phyloP scores from a whole-genome alignment of 352 stramenopile genomes.

The Detonula confervacea region DNA sequence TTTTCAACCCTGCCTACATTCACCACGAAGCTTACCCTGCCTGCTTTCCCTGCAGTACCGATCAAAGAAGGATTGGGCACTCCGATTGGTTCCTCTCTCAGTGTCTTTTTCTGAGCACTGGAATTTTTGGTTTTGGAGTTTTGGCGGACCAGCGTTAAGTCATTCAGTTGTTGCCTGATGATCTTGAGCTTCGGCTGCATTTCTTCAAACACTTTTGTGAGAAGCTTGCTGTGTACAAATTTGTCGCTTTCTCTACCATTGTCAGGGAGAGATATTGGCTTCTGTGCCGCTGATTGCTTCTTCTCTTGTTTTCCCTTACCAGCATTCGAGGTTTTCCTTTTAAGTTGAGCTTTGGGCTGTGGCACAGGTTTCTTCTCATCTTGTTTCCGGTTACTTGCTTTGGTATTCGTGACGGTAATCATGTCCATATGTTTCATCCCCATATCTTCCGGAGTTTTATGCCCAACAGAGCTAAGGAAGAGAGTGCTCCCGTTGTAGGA shows the following conservation, averaged over 20 bases:
- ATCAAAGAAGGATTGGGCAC: too few relatives aligned
- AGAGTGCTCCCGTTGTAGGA: constrained; percentile 34
- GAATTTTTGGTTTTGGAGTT: constrained; percentile 26
- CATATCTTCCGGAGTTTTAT: constrained; percentile 34
- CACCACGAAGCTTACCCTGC: too few relatives aligned
- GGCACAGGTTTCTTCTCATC: not conserved
- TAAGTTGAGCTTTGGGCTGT: not conserved
- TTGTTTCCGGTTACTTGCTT: not conserved
- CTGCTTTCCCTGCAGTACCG: too few relatives aligned
- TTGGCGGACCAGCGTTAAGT: constrained; percentile 7
- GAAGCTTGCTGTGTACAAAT: constrained; percentile 23
- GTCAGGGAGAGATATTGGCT: not conserved
- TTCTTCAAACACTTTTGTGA: constrained; percentile 42
- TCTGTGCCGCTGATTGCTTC: not conserved
- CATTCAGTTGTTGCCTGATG: constrained; percentile 31
- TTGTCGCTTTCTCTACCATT: constrained; percentile 25
- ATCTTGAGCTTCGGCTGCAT: constrained; percentile 27
- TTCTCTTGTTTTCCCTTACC: not conserved
- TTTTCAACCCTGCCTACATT: too few relatives aligned
- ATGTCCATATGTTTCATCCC: constrained; percentile 35
- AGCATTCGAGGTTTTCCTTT: too few relatives aligned
- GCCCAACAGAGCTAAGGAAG: constrained; percentile 37
- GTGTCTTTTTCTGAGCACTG: constrained; percentile 15
- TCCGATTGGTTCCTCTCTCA: constrained; percentile 52
- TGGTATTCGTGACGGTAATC: constrained; percentile 20